phyloP scores from a whole-genome alignment of 2,329 filamentous ascomycete genomes.

The Intubia oerlemansii region DNA sequence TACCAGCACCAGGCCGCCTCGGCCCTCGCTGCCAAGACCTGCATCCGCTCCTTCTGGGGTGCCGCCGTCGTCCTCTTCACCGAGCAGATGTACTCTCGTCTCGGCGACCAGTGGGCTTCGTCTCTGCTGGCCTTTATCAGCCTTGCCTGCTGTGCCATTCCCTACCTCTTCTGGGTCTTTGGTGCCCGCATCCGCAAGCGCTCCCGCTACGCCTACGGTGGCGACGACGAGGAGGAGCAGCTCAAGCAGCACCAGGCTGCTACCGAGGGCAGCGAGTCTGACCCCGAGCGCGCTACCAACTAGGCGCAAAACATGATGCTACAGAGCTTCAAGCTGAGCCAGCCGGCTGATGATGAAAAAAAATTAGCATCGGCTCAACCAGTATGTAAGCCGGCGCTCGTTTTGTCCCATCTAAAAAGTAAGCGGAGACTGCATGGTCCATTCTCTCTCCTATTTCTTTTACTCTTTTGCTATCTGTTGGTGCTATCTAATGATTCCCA shows the following conservation, averaged over 20 bases:
- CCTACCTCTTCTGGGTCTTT: slow-evolving; percentile 47
- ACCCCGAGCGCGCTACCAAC: slow-evolving; percentile 2
- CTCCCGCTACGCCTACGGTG: slow-evolving; percentile 30
- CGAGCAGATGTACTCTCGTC: slow-evolving; percentile 53
- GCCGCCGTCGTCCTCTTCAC: slow-evolving; percentile 62
- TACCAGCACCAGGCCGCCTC: slow-evolving; percentile 57
- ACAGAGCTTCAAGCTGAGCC: too few relatives aligned
- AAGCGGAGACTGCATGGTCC: too few relatives aligned
- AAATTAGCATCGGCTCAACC: too few relatives aligned
- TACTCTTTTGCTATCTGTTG: background rate
- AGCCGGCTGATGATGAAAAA: too few relatives aligned
- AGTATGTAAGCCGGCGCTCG: too few relatives aligned
- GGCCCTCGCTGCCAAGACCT: slow-evolving; percentile 65
- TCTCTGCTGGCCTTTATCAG: slow-evolving; percentile 51
- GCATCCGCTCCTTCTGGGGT: slow-evolving; percentile 61
- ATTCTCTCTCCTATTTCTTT: background rate
- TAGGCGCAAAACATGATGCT: too few relatives aligned
- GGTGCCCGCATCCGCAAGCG: slow-evolving; percentile 19
- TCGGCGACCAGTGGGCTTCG: slow-evolving; percentile 59
- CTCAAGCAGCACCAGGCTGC: background rate
- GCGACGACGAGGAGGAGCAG: slow-evolving; percentile 30
- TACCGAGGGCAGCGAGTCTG: background rate
- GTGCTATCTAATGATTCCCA: too few relatives aligned
- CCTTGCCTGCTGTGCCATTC: slow-evolving; percentile 61
- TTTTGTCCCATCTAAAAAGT: too few relatives aligned